Evolutionary conservation across 176 grass and related monocot species (phyloP).

Genomic region (Oryza coarctata): DNA sequence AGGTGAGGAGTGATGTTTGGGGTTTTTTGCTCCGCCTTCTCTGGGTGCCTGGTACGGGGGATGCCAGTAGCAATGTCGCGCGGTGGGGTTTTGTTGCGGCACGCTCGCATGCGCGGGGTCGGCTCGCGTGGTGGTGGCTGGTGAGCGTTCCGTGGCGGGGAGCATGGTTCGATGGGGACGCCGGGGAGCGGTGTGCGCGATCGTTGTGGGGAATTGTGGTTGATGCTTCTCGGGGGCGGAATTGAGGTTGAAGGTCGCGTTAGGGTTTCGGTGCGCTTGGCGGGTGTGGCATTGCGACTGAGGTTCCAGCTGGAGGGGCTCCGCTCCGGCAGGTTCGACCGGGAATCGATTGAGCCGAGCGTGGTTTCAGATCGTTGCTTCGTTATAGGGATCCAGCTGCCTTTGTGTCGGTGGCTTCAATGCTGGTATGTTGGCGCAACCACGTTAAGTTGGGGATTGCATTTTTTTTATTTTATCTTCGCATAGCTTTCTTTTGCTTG

Average conservation of each 20-base stretch:
- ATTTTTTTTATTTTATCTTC: neutral
- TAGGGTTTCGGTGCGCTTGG: neutral
- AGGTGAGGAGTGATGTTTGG: constrained; percentile 15
- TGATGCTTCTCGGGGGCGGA: neutral
- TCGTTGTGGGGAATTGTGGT: neutral
- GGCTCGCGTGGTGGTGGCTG: neutral
- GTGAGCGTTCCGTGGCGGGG: neutral
- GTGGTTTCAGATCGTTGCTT: constrained; percentile 2
- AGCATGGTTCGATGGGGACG: neutral
- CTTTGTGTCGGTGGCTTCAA: constrained; percentile 29
- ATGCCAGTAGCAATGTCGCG: neutral
- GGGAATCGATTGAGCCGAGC: neutral
- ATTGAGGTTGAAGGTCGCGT: constrained; percentile 9
- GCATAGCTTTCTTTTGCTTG: neutral
- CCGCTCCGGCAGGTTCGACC: neutral
- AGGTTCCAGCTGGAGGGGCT: neutral
- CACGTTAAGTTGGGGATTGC: neutral
- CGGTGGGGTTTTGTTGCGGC: neutral
- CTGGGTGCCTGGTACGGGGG: neutral
- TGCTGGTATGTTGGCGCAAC: neutral
- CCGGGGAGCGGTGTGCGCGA: neutral
- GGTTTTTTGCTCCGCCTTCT: neutral
- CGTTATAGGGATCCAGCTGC: neutral
- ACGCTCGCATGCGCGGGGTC: neutral
- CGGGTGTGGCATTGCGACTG: neutral